Conservation (phyloP, 1,139 yeast genomes). For the Zygosaccharomyces sapae region DNA sequence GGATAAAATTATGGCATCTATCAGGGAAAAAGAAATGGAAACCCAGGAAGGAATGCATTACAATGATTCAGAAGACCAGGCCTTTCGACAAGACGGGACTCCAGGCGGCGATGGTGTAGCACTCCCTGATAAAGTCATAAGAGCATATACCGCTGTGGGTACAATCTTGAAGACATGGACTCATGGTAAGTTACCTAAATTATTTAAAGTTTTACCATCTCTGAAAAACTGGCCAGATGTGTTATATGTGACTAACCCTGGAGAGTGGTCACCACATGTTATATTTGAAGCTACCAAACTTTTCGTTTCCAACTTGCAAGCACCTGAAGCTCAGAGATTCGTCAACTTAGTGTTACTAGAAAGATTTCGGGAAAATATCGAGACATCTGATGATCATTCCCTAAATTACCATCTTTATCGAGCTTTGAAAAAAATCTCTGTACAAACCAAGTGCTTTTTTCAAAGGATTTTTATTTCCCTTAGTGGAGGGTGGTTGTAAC, state of each 20-base stretch:
- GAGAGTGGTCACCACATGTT: conserved; percentile 94
- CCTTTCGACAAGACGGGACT: conserved; percentile 19
- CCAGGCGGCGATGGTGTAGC: conserved; percentile 51
- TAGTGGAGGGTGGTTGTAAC: conserved; percentile 78
- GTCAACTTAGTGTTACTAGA: conserved; percentile 72
- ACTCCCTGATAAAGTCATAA: conserved; percentile 92
- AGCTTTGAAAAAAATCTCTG: conserved; percentile 83
- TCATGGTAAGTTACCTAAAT: conserved; percentile 91
- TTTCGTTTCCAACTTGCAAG: conserved; percentile 83
- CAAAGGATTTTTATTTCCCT: conserved; percentile 90
- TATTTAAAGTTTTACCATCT: conserved; percentile 91
- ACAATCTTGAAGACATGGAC: conserved; percentile 84
- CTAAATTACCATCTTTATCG: conserved; percentile 89
- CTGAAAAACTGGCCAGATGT: conserved; percentile 94
- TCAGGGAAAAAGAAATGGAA: conserved; percentile 62
- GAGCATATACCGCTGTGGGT: conserved; percentile 90
- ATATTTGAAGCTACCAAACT: conserved; percentile 91
- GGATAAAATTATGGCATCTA: conserved; percentile 86
- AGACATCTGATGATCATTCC: conserved; percentile 59
- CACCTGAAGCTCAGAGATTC: conserved; percentile 85
- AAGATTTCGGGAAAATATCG: conserved; percentile 78
- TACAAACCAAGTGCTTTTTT: conserved; percentile 98
- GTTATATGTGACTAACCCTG: conserved; percentile 86
- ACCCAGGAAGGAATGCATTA: conserved; percentile 18
- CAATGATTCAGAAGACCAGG: conserved; percentile 28